Base-by-base conservation (phyloP, 1,284 basidiomycete species). In the Rhodotorula sp. region DNA sequence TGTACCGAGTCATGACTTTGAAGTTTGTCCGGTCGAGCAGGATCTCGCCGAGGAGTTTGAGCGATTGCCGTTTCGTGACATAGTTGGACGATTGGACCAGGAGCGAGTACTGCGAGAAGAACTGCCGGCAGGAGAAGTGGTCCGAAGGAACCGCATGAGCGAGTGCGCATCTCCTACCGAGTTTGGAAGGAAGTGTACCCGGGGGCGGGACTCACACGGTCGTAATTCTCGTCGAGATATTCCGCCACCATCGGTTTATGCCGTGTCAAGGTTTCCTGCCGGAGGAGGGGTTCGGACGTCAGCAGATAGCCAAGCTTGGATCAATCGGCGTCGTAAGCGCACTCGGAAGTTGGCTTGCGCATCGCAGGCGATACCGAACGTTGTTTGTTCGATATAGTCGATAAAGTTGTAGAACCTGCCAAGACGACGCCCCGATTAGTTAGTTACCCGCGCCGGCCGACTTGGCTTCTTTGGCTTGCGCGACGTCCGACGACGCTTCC, bases 1-100 rank as follows among this genome's bases (percentile, higher is more conserved):
- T 98, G 81, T 98, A 99, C n/a, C 89, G 87, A 1, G 95, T 98
- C 95, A 99, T 99, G 79, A 98, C 91, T 78, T 87, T 91, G 84
- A 98, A 99, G 83, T 99, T 99, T 57, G 94, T 93, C 43, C 95
- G 87, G 82, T 99, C 97, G 60, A 99, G 88, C 2, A 99, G 84
- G 81, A 99, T 97, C 83, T 99, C 97, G 77, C 97, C 95, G 2
- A 99, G 87, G 2, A 99, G 87, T 83, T 99, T 99, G 79, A 99
- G 88, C 0, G 95, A 97, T 81, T 99, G 95, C 3, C 97, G 91
- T 82, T 98, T 98, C n/a, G 97, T 99, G 69, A 99, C 97, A 80
- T 99, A 99, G 85, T 99, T 99, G 78, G 85, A 87, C 28, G 94
- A 97, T 60, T 92, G 85, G 76, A 99, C 90, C 71, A 99, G 88